Conservation (phyloP, 2,329 filamentous ascomycete species). For the Colletotrichum tropicicola region DNA sequence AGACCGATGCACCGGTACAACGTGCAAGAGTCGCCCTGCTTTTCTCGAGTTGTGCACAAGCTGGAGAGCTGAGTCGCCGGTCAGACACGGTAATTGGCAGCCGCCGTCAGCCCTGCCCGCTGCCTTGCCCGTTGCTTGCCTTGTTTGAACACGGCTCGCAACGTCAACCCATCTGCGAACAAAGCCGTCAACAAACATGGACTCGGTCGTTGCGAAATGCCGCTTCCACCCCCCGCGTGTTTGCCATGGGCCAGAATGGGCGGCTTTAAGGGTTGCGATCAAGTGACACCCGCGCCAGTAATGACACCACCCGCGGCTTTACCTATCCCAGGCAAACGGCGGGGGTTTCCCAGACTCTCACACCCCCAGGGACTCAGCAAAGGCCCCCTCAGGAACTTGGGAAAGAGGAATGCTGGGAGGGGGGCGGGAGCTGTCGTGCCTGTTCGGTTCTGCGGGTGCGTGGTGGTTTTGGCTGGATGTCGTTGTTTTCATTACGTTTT, state of each 20-base stretch:
- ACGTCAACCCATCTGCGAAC: no score
- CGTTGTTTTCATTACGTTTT: slow-evolving; percentile 33
- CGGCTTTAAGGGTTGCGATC: slow-evolving; percentile 8
- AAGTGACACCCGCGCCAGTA: slow-evolving; percentile 11
- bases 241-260: slow-evolving; percentile 9
- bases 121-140: no score
- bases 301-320: slow-evolving; percentile 22
- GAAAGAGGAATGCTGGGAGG: neutral
- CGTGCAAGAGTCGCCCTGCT: no score
- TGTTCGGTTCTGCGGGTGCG: slow-evolving; percentile 5
- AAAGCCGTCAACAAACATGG: no score
- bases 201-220: no score
- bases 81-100: neutral
- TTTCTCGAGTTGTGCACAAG: neutral
- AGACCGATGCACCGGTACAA: no score
- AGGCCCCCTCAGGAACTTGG: no score
- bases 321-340: slow-evolving; percentile 17
- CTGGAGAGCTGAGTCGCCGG: neutral
- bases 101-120: neutral
- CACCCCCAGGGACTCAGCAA: no score
- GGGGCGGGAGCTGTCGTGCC: neutral
- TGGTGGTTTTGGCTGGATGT: slow-evolving; percentile 28
- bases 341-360: no score
- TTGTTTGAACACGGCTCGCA: no score
- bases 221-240: slow-evolving; percentile 4